These are phyloP conservation scores for Lentinus tigrinus DNA, from an alignment of 768 basidiomycete genomes.

Conservation along the genomic window DNA sequence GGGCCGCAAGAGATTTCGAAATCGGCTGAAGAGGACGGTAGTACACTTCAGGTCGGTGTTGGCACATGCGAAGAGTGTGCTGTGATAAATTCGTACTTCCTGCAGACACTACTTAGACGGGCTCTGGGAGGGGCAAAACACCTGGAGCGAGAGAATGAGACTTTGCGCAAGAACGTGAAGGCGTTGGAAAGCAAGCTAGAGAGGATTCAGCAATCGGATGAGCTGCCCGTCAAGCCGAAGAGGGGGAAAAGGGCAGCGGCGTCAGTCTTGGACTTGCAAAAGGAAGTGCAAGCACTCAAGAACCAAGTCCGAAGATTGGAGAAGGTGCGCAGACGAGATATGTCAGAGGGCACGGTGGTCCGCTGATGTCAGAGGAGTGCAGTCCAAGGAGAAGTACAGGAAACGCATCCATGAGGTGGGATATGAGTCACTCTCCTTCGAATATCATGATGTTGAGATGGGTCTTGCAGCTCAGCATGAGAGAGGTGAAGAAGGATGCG, in stretches of 20 bases:
- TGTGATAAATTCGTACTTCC: too few relatives aligned
- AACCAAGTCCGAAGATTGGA: conserved; percentile 24
- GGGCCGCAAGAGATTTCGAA: not conserved
- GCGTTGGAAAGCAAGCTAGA: conserved; percentile 18
- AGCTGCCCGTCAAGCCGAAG: conserved; percentile 22
- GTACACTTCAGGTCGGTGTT: not conserved
- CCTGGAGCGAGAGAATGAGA: conserved; percentile 14
- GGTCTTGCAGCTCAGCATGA: conserved; percentile 27
- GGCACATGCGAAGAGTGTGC: not conserved
- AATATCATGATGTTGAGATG: conserved; percentile 4
- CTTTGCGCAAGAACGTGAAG: conserved; percentile 17
- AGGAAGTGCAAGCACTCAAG: conserved; percentile 23
- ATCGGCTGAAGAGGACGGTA: not conserved
- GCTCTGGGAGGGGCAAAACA: conserved; percentile 11
- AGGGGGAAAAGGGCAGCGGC: conserved; percentile 10
- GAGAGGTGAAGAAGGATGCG: conserved; percentile 38
- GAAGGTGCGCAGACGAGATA: conserved; percentile 20
- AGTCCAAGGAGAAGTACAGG: conserved; percentile 26
- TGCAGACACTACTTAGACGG: conserved; percentile 2
- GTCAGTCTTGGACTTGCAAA: conserved; percentile 9
- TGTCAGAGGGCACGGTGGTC: not conserved
- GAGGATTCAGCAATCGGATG: conserved; percentile 16
- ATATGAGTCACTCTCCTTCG: not conserved
- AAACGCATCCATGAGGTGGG: conserved; percentile 19
- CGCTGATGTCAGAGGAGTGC: not conserved